phyloP scores from a whole-genome alignment of 2,329 filamentous ascomycete species.

The Claviceps arundinis region DNA sequence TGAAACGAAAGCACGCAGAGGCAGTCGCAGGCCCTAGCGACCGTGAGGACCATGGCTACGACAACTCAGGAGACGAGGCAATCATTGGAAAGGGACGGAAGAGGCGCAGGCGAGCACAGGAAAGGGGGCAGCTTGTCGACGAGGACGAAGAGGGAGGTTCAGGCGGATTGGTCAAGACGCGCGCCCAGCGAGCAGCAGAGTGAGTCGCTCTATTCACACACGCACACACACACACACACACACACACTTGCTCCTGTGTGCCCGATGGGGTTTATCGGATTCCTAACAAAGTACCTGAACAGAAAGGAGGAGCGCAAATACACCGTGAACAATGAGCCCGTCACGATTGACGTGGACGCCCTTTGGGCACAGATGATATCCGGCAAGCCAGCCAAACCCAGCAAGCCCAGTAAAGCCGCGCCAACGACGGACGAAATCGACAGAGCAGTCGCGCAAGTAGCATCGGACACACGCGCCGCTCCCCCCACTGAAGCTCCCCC shows the following conservation, averaged over 20 bases:
- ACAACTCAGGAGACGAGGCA: constrained; percentile 61
- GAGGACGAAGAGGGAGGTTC: constrained; percentile 42
- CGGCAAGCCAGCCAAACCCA: constrained; percentile 13
- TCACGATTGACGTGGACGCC: constrained; percentile 59
- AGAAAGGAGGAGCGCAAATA: constrained; percentile 46
- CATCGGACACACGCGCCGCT: constrained; percentile 9
- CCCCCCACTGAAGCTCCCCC: background rate
- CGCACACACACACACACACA: background rate
- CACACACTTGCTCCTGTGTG: background rate
- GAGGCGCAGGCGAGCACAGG: constrained; percentile 31
- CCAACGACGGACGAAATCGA: constrained; percentile 3
- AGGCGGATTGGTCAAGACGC: constrained; percentile 57
- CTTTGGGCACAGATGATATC: constrained; percentile 55
- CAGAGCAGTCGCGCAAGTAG: constrained; percentile 10
- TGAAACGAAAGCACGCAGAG: constrained; percentile 12
- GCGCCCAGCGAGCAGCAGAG: constrained; percentile 55
- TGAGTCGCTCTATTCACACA: constrained; percentile 19
- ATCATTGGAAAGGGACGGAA: constrained; percentile 51
- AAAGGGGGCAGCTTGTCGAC: constrained; percentile 22
- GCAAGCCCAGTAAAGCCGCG: background rate
- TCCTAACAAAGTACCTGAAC: background rate
- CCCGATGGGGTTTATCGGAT: background rate
- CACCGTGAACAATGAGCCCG: constrained; percentile 38
- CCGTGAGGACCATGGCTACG: constrained; percentile 36
- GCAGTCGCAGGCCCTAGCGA: constrained; percentile 12